Evolutionary conservation across 1,139 yeast genomes (phyloP).

Genomic region (Blastobotrys petasosporus): DNA sequence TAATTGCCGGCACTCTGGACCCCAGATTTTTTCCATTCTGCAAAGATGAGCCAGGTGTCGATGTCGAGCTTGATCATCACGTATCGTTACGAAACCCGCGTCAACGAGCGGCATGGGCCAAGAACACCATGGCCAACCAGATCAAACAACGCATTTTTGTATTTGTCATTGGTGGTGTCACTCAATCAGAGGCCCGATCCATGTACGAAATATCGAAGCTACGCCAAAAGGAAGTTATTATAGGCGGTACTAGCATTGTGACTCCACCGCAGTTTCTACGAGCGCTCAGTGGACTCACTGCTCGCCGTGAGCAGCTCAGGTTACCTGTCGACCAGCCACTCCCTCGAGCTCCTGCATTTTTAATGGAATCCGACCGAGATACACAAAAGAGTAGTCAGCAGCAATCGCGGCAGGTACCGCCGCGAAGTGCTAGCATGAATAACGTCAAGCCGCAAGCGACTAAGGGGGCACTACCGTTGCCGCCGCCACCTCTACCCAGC

Average conservation of each 20-base stretch:
- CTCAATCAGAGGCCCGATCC: conserved; percentile 74
- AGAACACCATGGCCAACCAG: conserved; percentile 41
- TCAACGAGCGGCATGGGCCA: conserved; percentile 81
- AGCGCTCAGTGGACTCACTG: conserved; percentile 27
- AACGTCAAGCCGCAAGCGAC: no score
- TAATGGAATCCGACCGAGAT: conserved; percentile 29
- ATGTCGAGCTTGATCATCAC: conserved; percentile 38
- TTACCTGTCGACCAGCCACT: conserved; percentile 30
- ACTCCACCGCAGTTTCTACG: conserved; percentile 52
- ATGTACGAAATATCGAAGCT: conserved; percentile 63
- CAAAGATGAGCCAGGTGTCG: conserved; percentile 64
- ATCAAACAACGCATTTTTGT: conserved; percentile 69
- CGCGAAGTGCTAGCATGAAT: background rate
- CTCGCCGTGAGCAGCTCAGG: conserved; percentile 27
- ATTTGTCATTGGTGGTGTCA: conserved; percentile 82
- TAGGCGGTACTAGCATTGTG: conserved; percentile 77
- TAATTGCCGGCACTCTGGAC: conserved; percentile 46
- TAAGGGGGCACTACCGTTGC: background rate
- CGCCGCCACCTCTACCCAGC: background rate
- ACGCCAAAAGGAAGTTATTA: conserved; percentile 64
- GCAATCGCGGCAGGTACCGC: conserved; percentile 6
- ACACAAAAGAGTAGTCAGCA: conserved; percentile 12
- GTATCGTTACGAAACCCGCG: conserved; percentile 63
- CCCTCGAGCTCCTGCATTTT: conserved; percentile 25
- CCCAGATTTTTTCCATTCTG: conserved; percentile 63